Evolutionary conservation across 2,329 filamentous ascomycete genomes (phyloP), one percentile per base, ranked within the genome.

Genomic region (Cladosporium oxysporum): DNA sequence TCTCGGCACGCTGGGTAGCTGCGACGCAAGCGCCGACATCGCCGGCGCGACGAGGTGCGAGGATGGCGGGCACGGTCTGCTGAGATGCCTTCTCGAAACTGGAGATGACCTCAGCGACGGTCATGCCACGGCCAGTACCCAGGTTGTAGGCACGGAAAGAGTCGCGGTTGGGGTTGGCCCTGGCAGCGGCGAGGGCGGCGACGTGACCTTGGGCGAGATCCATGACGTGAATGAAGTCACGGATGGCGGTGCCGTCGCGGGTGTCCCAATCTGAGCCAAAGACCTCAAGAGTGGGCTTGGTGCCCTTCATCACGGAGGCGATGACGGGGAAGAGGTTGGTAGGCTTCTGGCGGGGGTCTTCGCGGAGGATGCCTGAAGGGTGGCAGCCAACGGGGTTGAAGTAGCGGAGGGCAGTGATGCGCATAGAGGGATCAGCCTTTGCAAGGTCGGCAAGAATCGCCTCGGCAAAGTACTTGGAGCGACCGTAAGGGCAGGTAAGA

Each of bases 331-430:
- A 85, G 44, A 90, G 80, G 72, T 90, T 90, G 47, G 85, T 88
- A 10, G 88, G 86, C 41, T 81, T 83, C 66, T 84, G 84, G 64
- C 84, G 82, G 28, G 88, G 88, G 73, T 89, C 85, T 77, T 90
- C 88, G 21, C 87, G 86, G 12, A 90, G 79, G 7, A 88, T 78
- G 18, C 88, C 88, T 3, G 86, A 88, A 29, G 85, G 79, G 72
- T 90, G 86, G 74, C 87, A 89, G 8, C 88, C 88, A 62, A 89
- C 85, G 0, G 88, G 88, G 69, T 90, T 90, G 79, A 90, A 90
- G 76, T 90, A 90, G 33, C 88, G 82, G 31, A 90, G 79, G 5
- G 86, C 85, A 37, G 87, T 85, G 69, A 89, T 87, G 18, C 83
- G 84, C 86, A 87, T 89, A 28, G 83, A 81, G 6, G 86, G 82